Percentiles rank a stretch among this genome's conserved stretches.
Conservation (phyloP, 768 basidiomycete genomes). For the Termitomyces titanicus region DNA sequence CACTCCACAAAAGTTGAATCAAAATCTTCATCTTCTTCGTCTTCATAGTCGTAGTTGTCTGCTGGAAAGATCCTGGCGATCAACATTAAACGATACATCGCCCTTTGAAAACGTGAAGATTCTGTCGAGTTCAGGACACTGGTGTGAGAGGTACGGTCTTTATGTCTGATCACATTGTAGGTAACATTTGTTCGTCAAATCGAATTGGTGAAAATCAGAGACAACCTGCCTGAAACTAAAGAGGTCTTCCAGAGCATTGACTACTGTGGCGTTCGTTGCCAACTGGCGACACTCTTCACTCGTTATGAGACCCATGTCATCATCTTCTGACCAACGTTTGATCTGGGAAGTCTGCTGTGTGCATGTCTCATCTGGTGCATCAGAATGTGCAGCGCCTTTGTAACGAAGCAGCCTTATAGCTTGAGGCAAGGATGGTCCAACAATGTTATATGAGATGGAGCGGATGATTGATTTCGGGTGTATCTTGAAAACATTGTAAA, state of each 20-base stretch:
- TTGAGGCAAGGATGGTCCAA: slow-evolving; percentile 27
- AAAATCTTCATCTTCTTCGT: slow-evolving; percentile 3
- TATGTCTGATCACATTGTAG: slow-evolving; percentile 27
- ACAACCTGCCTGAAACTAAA: slow-evolving; percentile 35
- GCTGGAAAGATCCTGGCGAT: slow-evolving; percentile 9
- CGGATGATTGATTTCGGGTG: slow-evolving; percentile 27
- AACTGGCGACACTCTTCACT: slow-evolving; percentile 20
- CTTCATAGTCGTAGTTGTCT: slow-evolving; percentile 1
- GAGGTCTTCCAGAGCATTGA: slow-evolving; percentile 29
- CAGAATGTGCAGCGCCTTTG: slow-evolving; percentile 1
- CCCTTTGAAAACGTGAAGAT: slow-evolving; percentile 22
- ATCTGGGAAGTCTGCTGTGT: background rate
- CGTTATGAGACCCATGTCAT: slow-evolving; percentile 15
- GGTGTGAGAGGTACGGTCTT: slow-evolving; percentile 28
- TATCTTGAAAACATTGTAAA: slow-evolving; percentile 24
- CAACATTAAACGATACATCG: slow-evolving; percentile 16
- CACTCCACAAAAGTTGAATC: background rate
- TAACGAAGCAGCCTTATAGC: slow-evolving; percentile 24
- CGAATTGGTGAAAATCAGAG: background rate
- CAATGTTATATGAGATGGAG: slow-evolving; percentile 23
- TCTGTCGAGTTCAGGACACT: slow-evolving; percentile 29
- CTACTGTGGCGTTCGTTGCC: slow-evolving; percentile 19
- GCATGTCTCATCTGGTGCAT: background rate
- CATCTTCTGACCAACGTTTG: slow-evolving; percentile 7
- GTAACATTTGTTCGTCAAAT: background rate